Percentiles rank a stretch among this genome's conserved stretches.
Evolutionary conservation across 192 early-diverging fungal species (phyloP).

Genomic region (Cetraspora pellucida): DNA sequence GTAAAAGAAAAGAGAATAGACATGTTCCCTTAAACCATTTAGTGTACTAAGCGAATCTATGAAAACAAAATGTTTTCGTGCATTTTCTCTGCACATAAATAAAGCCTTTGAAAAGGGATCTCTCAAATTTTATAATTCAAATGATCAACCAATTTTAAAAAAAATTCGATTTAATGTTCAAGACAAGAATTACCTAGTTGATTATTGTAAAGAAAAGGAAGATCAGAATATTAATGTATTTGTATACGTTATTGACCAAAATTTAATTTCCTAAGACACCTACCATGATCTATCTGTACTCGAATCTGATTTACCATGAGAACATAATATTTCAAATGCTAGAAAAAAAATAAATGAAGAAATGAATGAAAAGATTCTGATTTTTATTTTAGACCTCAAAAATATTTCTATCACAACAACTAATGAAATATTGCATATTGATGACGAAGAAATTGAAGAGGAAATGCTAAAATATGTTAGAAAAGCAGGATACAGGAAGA

Average conservation of each 20-base stretch:
- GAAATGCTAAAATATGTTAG: neutral
- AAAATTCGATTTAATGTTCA: neutral
- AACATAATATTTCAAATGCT: neutral
- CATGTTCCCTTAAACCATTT: neutral
- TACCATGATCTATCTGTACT: neutral
- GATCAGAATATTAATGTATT: neutral
- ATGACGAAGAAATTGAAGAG: neutral
- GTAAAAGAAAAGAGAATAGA: neutral
- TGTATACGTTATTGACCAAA: neutral
- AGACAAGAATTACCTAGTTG: neutral
- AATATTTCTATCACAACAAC: neutral
- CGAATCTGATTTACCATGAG: neutral
- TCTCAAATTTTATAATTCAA: neutral
- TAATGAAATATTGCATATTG: neutral
- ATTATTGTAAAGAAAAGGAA: neutral
- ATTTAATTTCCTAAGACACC: neutral
- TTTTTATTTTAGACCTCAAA: constrained; percentile 1
- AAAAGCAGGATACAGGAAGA: neutral
- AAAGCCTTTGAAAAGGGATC: neutral
- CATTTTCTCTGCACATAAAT: neutral
- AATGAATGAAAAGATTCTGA: neutral
- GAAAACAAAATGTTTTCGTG: neutral
- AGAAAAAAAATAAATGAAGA: constrained; percentile 3
- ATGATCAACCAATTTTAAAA: neutral
- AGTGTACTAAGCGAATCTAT: neutral